These are phyloP conservation scores for Hygrocybe coccinea DNA, from an alignment of 768 basidiomycete species.

Conservation along the genomic window DNA sequence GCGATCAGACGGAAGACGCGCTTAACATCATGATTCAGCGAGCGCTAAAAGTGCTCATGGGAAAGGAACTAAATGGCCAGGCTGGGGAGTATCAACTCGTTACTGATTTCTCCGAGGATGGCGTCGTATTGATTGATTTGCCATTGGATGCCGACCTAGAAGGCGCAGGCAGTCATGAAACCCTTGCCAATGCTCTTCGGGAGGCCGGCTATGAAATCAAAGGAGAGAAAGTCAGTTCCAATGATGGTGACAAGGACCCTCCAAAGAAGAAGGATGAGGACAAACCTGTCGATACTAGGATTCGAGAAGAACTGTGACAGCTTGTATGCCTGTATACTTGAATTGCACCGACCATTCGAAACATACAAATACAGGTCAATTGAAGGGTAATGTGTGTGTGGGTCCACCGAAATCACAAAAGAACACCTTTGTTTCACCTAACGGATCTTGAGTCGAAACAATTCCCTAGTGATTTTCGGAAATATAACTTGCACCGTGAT, in stretches of 20 bases:
- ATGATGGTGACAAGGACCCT: constrained; percentile 22
- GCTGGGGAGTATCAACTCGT: constrained; percentile 28
- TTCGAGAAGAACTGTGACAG: background rate
- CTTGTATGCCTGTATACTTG: background rate
- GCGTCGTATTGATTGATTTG: constrained; percentile 42
- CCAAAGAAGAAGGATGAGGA: constrained; percentile 29
- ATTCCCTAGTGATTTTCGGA: no score
- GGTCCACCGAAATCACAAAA: no score
- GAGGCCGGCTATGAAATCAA: constrained; percentile 50
- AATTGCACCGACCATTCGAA: background rate
- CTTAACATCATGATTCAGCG: constrained; percentile 34
- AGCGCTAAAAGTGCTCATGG: constrained; percentile 36
- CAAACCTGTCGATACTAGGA: constrained; percentile 19
- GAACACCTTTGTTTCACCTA: no score
- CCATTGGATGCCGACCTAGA: constrained; percentile 34
- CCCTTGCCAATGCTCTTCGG: constrained; percentile 45
- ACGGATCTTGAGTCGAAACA: no score
- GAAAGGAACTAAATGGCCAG: constrained; percentile 17
- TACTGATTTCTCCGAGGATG: constrained; percentile 40
- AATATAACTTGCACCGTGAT: no score
- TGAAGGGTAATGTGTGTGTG: no score
- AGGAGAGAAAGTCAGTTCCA: constrained; percentile 27
- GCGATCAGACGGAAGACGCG: constrained; percentile 26
- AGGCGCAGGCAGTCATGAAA: constrained; percentile 30
- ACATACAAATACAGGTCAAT: no score